These are phyloP conservation scores for Phytophthora aleatoria DNA, from an alignment of 352 stramenopile species.

Conservation along the genomic window DNA sequence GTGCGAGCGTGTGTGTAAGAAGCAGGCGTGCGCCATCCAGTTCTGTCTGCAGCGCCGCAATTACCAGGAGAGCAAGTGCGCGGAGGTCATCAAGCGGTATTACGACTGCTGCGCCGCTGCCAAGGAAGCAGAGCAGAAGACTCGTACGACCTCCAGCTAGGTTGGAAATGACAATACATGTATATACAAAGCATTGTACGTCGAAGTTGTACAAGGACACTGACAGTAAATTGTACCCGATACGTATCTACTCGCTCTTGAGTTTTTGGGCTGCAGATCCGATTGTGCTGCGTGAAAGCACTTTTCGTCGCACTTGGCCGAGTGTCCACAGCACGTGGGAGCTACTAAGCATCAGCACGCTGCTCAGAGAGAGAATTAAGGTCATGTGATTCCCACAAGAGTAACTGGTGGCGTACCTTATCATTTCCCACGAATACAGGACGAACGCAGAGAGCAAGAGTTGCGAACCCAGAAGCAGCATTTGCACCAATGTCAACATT, in stretches of 20 bases:
- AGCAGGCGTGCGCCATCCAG: slow-evolving; percentile 83
- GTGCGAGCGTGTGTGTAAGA: slow-evolving; percentile 70
- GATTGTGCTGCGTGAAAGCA: slow-evolving; percentile 10
- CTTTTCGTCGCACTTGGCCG: slow-evolving; percentile 36
- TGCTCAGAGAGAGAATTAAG: slow-evolving; percentile 11
- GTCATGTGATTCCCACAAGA: background rate
- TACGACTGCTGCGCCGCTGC: slow-evolving; percentile 71
- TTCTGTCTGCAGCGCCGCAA: slow-evolving; percentile 73
- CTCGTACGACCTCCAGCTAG: slow-evolving; percentile 1
- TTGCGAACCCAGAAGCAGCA: slow-evolving; percentile 39
- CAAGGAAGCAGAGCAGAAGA: slow-evolving; percentile 40
- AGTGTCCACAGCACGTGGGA: slow-evolving; percentile 50
- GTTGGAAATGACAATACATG: background rate
- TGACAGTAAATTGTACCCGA: background rate
- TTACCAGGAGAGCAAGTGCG: slow-evolving; percentile 80
- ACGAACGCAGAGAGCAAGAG: slow-evolving; percentile 26
- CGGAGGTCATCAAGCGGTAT: slow-evolving; percentile 64
- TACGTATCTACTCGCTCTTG: slow-evolving; percentile 22
- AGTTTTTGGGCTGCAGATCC: slow-evolving; percentile 7
- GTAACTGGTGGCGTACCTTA: slow-evolving; percentile 30
- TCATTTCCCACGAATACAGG: slow-evolving; percentile 48
- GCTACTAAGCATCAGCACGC: slow-evolving; percentile 51
- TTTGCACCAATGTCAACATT: slow-evolving; percentile 35
- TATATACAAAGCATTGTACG: too few relatives aligned
- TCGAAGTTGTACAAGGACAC: too few relatives aligned